phyloP scores from a whole-genome alignment of 176 grass and related monocot genomes.

The Cenchrus americanus region DNA sequence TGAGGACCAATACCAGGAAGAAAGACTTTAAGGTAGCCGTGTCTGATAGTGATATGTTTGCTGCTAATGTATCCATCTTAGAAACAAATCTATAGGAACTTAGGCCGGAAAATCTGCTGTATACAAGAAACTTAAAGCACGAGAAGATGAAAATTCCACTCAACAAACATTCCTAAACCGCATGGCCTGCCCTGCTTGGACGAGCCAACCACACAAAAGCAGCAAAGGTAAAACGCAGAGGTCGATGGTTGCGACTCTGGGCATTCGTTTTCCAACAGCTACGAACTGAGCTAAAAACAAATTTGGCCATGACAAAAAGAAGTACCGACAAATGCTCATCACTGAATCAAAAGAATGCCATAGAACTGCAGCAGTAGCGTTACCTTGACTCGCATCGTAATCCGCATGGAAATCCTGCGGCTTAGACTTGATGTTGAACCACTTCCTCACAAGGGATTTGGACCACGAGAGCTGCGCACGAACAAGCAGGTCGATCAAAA shows the following conservation, averaged over 20 bases:
- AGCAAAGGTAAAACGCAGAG: background rate
- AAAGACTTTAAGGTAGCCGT: constrained; percentile 14
- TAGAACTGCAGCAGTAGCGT: background rate
- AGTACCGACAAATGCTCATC: background rate
- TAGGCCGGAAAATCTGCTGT: constrained; percentile 23
- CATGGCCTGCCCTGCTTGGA: background rate
- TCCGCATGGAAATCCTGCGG: constrained; percentile 86
- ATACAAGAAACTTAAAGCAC: background rate
- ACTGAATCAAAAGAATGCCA: background rate
- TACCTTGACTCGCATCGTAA: constrained; percentile 65
- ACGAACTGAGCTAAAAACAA: background rate
- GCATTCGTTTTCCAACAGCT: background rate
- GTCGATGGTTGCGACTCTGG: background rate
- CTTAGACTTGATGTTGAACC: constrained; percentile 91
- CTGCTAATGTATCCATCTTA: constrained; percentile 4
- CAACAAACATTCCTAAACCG: constrained; percentile 12
- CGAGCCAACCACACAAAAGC: constrained; percentile 24
- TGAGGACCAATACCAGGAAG: constrained; percentile 33
- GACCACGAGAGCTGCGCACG: constrained; percentile 84
- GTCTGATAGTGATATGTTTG: constrained; percentile 11
- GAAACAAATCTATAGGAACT: constrained; percentile 32
- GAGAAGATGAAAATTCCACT: constrained; percentile 5
- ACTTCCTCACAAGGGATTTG: constrained; percentile 89
- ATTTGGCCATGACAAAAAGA: background rate
- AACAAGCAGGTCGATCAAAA: constrained; percentile 35